These are phyloP conservation scores for Sporothrix variecibatus DNA, from an alignment of 2,329 filamentous ascomycete species.

Conservation along the genomic window DNA sequence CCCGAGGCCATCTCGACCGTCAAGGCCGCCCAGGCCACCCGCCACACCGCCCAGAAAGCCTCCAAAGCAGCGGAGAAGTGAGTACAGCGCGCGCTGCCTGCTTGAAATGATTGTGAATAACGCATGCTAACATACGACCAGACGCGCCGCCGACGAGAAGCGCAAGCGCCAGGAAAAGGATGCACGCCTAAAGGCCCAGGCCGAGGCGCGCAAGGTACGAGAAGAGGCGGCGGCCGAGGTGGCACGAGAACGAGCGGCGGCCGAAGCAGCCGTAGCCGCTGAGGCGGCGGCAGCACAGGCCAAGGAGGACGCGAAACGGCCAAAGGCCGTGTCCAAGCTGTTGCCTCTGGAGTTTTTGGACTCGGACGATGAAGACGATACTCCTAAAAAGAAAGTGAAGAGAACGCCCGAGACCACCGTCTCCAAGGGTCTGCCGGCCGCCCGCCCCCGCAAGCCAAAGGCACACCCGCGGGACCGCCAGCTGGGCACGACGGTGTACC, in stretches of 20 bases:
- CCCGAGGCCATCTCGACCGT: conserved; percentile 61
- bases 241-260: conserved; percentile 26
- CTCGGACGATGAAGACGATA: conserved; percentile 48
- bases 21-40: conserved; percentile 49
- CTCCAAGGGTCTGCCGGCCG: neutral
- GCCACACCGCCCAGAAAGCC: conserved; percentile 49
- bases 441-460: conserved; percentile 35
- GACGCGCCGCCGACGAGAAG: conserved; percentile 54
- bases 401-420: neutral
- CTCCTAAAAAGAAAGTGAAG: conserved; percentile 24
- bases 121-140: conserved; percentile 35
- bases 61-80: conserved; percentile 56
- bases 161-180: conserved; percentile 59
- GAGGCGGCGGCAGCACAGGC: conserved; percentile 29
- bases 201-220: conserved; percentile 46
- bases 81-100: no score
- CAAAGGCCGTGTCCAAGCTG: conserved; percentile 44
- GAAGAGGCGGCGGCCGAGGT: conserved; percentile 29
- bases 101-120: no score
- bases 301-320: conserved; percentile 25
- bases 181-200: conserved; percentile 57
- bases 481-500: conserved; percentile 57
- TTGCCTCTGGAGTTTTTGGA: conserved; percentile 59
- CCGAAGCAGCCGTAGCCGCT: conserved; percentile 30
- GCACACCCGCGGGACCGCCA: conserved; percentile 48